Base-by-base conservation (phyloP, 106 monocot species). In the Agapanthus africanus region DNA sequence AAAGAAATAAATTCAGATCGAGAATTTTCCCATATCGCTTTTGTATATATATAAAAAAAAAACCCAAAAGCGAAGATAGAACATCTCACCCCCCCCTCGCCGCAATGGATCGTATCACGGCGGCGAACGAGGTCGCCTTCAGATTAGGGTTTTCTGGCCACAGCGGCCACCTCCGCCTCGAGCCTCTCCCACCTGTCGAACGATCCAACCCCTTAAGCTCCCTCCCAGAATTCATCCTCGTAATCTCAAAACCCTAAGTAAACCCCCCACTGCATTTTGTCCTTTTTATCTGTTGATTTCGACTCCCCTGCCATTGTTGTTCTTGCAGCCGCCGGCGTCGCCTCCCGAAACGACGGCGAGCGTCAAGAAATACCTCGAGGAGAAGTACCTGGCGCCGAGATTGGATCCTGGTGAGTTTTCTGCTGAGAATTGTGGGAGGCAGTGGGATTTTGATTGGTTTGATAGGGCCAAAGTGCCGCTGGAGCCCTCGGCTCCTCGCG, bases 381-480 rank as follows among this genome's bases (percentile, higher is more conserved):
- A 80, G 39, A 83, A 75, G 59, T 89, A 95, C 71, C 80, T 95
- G 3, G 51, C n/a, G 37, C 95, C 95, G 27, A 44, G 62, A 60
- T 73, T 95, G 51, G 90, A 94, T 54, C 57, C 59, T 13, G 77
- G 83, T 50, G 93, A 82, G 59, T 88, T 88, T 73, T 79, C 87
- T 4, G 85, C 72, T 41, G 90, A 82, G 47, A 87, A 83, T 21
- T 73, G 69, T 7, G 91, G 86, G 19, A 78, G 82, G 73, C 65
- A 73, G 36, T 95, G 95, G 95, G 88, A 91, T 9, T 81, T 89
- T 28, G 91, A 95, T 63, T 95, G 95, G 95, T 91, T 95, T 50
- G 88, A 77, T 28, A 54, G 71, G 67, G 88, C 82, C 13, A 73
- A 84, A 49, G 63, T 88, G 59, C 88, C 72, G 0, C 54, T 86